Percentiles rank a stretch among this genome's conserved stretches.
Conservation (phyloP, 768 basidiomycete species). For the Suillus tomentosus region DNA sequence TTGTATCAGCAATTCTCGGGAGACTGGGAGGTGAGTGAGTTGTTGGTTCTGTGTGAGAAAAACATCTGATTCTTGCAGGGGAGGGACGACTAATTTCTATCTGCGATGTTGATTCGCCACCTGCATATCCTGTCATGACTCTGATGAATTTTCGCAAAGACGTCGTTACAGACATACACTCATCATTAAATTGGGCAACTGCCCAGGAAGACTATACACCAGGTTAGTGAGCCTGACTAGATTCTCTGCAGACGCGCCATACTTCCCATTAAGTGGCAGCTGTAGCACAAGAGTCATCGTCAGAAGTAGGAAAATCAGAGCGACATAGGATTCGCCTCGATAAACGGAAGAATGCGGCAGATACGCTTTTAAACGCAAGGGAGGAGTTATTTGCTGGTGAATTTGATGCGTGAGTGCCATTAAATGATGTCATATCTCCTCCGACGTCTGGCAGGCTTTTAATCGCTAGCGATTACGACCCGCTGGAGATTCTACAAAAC, state of each 20-base stretch:
- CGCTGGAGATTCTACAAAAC: conserved; percentile 74
- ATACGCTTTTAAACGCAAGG: conserved; percentile 60
- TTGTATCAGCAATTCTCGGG: conserved; percentile 84
- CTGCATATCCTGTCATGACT: conserved; percentile 80
- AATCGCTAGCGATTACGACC: conserved; percentile 83
- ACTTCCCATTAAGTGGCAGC: neutral
- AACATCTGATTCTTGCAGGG: conserved; percentile 44
- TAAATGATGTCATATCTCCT: conserved; percentile 9
- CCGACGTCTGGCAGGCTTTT: conserved; percentile 55
- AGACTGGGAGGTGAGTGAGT: conserved; percentile 74
- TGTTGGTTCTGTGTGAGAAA: neutral
- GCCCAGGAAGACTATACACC: conserved; percentile 76
- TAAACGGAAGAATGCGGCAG: conserved; percentile 75
- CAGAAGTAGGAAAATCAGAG: conserved; percentile 46
- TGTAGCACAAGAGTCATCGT: neutral
- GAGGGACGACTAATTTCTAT: conserved; percentile 81
- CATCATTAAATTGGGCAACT: conserved; percentile 89
- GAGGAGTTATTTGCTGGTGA: conserved; percentile 84
- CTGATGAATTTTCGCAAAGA: conserved; percentile 84
- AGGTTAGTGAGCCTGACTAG: conserved; percentile 49
- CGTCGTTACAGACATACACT: conserved; percentile 51
- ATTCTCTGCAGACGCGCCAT: neutral
- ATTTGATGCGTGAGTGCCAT: conserved; percentile 71
- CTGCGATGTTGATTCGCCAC: conserved; percentile 89
- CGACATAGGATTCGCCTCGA: conserved; percentile 69